Conservation (phyloP, 768 basidiomycete genomes). For the Naematelia aurantialba region DNA sequence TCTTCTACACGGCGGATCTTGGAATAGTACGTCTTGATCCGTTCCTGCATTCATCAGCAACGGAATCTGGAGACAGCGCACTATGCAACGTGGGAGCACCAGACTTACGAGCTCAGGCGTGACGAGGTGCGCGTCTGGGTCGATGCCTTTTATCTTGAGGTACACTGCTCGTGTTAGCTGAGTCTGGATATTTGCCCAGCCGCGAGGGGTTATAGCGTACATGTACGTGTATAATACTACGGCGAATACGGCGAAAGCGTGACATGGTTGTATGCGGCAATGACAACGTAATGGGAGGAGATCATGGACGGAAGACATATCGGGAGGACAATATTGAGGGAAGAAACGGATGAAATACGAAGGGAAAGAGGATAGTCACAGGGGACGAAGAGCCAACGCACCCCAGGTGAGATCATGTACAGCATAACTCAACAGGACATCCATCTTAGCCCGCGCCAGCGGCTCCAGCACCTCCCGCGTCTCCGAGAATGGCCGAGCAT, state of each 20-base stretch:
- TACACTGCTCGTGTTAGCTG: conserved; percentile 34
- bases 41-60: conserved; percentile 25
- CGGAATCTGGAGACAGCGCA: no score
- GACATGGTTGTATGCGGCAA: no score
- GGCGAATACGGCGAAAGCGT: no score
- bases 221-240: no score
- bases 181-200: no score
- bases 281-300: no score
- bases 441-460: conserved; percentile 43
- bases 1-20: conserved; percentile 45
- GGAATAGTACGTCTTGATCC: conserved; percentile 46
- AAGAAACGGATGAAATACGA: conserved; percentile 3
- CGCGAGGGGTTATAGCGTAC: no score
- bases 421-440: conserved; percentile 46
- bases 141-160: conserved; percentile 44
- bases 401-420: conserved; percentile 50
- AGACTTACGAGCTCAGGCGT: conserved; percentile 41
- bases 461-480: conserved; percentile 21
- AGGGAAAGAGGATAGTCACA: not conserved
- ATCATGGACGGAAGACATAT: not conserved
- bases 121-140: conserved; percentile 47
- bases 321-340: not conserved
- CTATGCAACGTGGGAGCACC: no score
- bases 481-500: conserved; percentile 24
- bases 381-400: conserved; percentile 33